Base-by-base conservation (phyloP, 2,329 filamentous ascomycete species). In the Cladobotryum protrusum region DNA sequence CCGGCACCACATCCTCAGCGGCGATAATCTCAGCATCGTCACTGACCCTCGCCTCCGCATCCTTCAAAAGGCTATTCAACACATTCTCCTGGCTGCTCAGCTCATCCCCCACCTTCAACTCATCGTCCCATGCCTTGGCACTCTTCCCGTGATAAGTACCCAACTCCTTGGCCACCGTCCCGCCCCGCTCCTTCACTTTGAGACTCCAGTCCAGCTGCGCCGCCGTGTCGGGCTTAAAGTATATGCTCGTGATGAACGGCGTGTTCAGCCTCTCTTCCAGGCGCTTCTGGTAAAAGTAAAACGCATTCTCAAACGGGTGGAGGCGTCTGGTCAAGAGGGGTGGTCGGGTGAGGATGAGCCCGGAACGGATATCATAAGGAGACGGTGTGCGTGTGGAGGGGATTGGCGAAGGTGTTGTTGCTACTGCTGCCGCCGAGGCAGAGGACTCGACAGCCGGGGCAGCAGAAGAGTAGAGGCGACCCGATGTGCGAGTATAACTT, bases 231-330 rank as follows among this genome's bases (percentile, higher is more conserved):
- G 84, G 84, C 75, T 95, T 95, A 80, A 91, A 95, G 78, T 95
- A 99, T 72, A 97, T 93, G 66, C 87, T 87, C 58, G 87, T 83
- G 50, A 87, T 87, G 69, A 97, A 99, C 2, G 91, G 88, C 4
- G 93, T 79, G 17, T 85, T 83, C 47, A 96, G 78, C 40, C 93
- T 87, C 76, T 99, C 93, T 69, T 97, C 96, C 53, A 99, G 79
- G 13, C 93, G 89, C 61, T 92, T 92, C 73, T 99, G 93, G 74
- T 99, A 99, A 67, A 99, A 90, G 76, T 86, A 96, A 72, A 86
- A 97, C 56, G 92, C 79, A 64, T 89, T 87, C 70, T 99, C 93
- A 70, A 99, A 97, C 12, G 88, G 78, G 33, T 87, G 87, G 48
- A 92, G 83, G 54, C 86, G 77, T 58, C 87, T 86, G 20, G 93